Evolutionary conservation across 2,329 filamentous ascomycete genomes (phyloP), one percentile per base, ranked within the genome.

Genomic region (Paracamarosporium sp.): DNA sequence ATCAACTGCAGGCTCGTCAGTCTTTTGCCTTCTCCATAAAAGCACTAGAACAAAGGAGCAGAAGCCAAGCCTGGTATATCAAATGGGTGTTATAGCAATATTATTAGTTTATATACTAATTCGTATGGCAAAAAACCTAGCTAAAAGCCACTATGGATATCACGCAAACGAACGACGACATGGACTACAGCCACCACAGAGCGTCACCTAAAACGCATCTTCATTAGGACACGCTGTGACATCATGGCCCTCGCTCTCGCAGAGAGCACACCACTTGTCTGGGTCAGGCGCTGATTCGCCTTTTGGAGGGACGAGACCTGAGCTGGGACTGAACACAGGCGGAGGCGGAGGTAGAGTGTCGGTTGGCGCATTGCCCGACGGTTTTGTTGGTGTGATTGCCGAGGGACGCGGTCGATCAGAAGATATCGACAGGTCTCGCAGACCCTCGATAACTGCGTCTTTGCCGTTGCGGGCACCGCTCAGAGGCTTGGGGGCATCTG

Each of bases 201-300:
- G 24, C 24, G 25, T 25, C 50, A 28, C 27, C 47, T 70, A 77
- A 50, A 77, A 90, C 28, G 87, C 88, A 76, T 96, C 92, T 79
- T 97, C 93, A 77, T 96, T 90, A 12, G 93, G 93, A 78, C 93
- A 97, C 76, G 96, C 92, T 60, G 96, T 93, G 71, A 94, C 97
- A 77, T 97, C 91, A 75, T 99, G 95, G 13, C 95, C 95, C 71
- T 99, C 95, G 61, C 92, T 88, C 81, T 99, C 95, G 75, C 95
- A 99, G 43, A 98, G 83, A 15, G 95, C 95, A 78, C 95, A 99
- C 95, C 95, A 99, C 79, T 97, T 97, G 61, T 89, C 86, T 53
- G 89, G 86, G 69, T 98, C 92, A 15, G 72, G 72, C 20, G 72
- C 69, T 9, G 62, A 64, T 15, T 64, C 68, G 31, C 68, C 73